Evolutionary conservation across 768 basidiomycete genomes (phyloP), one percentile per base, ranked within the genome.

Genomic region (Grammothele lineata): DNA sequence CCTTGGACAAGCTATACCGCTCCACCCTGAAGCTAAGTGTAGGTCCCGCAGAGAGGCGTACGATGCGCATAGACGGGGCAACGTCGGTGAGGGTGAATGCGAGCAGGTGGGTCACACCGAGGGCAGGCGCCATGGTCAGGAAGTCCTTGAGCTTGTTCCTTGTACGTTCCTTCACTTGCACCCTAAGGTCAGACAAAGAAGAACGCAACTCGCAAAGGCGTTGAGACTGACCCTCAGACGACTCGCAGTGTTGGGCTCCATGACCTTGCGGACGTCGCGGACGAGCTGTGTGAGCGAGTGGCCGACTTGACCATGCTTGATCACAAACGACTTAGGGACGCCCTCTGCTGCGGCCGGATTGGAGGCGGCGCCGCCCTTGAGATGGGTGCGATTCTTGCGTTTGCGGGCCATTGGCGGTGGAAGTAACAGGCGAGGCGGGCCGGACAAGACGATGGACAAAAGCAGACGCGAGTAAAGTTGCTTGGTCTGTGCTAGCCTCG

Each of bases 181-280:
- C 36, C 39, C 12, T 39, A 10, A 18, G 47, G 43, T 19, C 32
- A 25, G 36, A 30, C 7, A 5, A 33, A 22, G 19, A 8, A 8
- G 10, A n/a, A 26, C 25, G 23, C 9, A 18, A 40, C 41, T 22
- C 26, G n/a, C n/a, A n/a, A n/a, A n/a, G n/a, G n/a, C n/a, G n/a
- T n/a, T n/a, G n/a, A n/a, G n/a, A 70, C 71, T 54, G 52, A 95
- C 94, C 69, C 72, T 83, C n/a, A 99, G 76, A 40, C 96, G 78
- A 53, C 84, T 85, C 17, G 95, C 96, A 12, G 96, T 99, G 61
- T 97, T 92, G 50, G 96, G 96, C 64, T 99, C 96, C 90, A 99
- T 91, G 50, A 96, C 90, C 66, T 90, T 89, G 60, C 96, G 76
- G 61, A 96, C 71, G 69, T 99, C 95, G 46, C 89, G 79, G 17